A percentile compares a stretch with the other conserved stretches of the same genome.
These are phyloP conservation scores for Trematosphaeria pertusa DNA, from an alignment of 2,329 filamentous ascomycete genomes.

Conservation along the genomic window DNA sequence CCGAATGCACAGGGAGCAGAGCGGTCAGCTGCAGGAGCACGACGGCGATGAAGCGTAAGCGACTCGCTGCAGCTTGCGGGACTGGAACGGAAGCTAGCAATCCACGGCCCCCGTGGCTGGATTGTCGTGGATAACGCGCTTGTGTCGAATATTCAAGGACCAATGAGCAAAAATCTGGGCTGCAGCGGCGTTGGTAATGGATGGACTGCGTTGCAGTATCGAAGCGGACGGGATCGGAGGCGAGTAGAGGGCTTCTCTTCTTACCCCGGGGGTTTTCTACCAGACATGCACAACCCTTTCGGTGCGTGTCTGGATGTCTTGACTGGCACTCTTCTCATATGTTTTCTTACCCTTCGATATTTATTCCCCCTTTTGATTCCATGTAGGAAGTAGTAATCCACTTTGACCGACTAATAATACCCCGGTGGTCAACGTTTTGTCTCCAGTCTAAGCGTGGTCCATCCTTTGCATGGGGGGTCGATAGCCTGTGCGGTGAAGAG, in stretches of 20 bases:
- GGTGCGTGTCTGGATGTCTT: conserved; percentile 36
- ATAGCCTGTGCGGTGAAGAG: too few relatives aligned
- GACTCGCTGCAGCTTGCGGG: conserved; percentile 9
- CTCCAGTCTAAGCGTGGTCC: too few relatives aligned
- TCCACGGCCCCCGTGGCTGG: conserved; percentile 15
- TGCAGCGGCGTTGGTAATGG: conserved; percentile 45
- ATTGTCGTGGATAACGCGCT: conserved; percentile 36
- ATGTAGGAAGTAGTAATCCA: conserved; percentile 51
- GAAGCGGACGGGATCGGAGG: conserved; percentile 29
- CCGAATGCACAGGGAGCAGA: conserved; percentile 89
- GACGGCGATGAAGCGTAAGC: conserved; percentile 42
- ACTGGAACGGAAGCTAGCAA: conserved; percentile 10
- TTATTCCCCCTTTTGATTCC: conserved; percentile 50
- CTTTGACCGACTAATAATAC: conserved; percentile 44
- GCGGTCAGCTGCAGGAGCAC: conserved; percentile 47
- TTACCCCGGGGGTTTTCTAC: conserved; percentile 35
- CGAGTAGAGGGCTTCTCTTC: conserved; percentile 33
- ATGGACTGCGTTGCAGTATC: conserved; percentile 36
- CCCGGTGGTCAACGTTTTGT: conserved; percentile 27
- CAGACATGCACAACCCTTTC: conserved; percentile 32
- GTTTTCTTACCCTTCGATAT: conserved; percentile 51
- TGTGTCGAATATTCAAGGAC: conserved; percentile 27
- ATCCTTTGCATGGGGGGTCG: too few relatives aligned
- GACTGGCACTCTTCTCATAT: conserved; percentile 47
- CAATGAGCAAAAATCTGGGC: conserved; percentile 32